Base-by-base conservation (phyloP, 768 basidiomycete genomes). In the Macrolepiota dolichaula region DNA sequence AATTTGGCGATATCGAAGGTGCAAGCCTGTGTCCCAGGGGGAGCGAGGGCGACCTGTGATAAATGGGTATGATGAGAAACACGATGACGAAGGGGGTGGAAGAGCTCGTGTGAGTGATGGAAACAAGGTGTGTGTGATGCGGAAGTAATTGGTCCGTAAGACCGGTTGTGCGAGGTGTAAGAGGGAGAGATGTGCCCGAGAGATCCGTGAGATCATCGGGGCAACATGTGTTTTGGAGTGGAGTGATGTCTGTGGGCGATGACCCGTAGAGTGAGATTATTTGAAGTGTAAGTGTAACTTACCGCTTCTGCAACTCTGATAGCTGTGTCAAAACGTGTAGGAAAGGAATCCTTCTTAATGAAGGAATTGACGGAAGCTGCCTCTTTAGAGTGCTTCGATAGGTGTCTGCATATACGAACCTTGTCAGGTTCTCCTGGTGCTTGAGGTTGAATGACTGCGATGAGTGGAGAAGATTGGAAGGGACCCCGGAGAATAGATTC, bases 1-100 rank as follows among this genome's bases (percentile, higher is more conserved):
- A 73, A 73, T 22, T 71, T 70, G 0, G 60, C 64, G 27, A 75
- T 71, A 61, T 77, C 69, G 12, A 72, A 55, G 0, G 69, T 66
- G 17, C 67, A 66, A 0, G 69, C 74, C 40, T 71, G 67, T 1
- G 69, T 64, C 0, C 74, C 71, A 0, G 62, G 63, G 6, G 65
- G 29, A 25, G 55, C 47, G 42, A 37, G 46, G 15, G 25, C 38
- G 13, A 40, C 17, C 38, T 40, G n/a, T n/a, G n/a, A n/a, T n/a
- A n/a, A 6, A 17, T 40, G 38, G 6, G 38, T 40, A 3, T 40
- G 38, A 40, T 11, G 17, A 40, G 29, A n/a, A n/a, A n/a, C n/a
- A n/a, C n/a, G n/a, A n/a, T n/a, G n/a, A n/a, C n/a, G n/a, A n/a
- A n/a, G n/a, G n/a, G n/a, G n/a, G n/a, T n/a, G n/a, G n/a, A n/a